phyloP scores from a whole-genome alignment of 495 filamentous ascomycete genomes.

The Penicillium psychrofluorescens region DNA sequence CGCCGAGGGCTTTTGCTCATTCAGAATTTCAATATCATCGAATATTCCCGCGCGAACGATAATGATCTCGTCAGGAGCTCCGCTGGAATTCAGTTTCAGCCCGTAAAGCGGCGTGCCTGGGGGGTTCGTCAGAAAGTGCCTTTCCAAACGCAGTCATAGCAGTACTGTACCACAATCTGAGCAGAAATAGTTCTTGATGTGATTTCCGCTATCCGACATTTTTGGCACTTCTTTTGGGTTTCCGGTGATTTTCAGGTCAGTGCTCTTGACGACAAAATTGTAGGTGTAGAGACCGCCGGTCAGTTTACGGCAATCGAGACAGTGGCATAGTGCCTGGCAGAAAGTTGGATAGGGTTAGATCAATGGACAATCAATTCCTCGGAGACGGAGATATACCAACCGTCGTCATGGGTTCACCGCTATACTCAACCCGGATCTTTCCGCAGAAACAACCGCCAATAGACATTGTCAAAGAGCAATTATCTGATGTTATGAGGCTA shows the following conservation, averaged over 20 bases:
- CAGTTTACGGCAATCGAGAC: constrained; percentile 32
- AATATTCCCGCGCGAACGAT: constrained; percentile 31
- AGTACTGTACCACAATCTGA: constrained; percentile 27
- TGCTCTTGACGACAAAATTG: constrained; percentile 18
- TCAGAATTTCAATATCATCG: constrained; percentile 17
- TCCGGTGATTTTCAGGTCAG: constrained; percentile 20
- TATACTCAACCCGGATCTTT: constrained; percentile 19
- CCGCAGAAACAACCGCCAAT: constrained; percentile 26
- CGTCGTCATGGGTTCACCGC: constrained; percentile 13
- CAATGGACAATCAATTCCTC: background rate
- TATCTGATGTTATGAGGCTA: background rate
- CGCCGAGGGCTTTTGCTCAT: constrained; percentile 15
- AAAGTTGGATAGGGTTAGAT: constrained; percentile 1
- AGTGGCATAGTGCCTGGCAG: constrained; percentile 29
- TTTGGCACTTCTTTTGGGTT: constrained; percentile 25
- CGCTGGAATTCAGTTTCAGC: constrained; percentile 7
- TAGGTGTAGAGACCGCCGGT: constrained; percentile 16
- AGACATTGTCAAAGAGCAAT: constrained; percentile 12
- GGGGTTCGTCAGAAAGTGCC: constrained; percentile 1
- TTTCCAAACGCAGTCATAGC: background rate
- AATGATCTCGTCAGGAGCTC: constrained; percentile 8
- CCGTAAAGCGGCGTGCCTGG: constrained; percentile 33
- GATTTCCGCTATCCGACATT: constrained; percentile 28
- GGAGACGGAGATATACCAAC: constrained; percentile 15
- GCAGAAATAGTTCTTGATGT: constrained; percentile 29